Evolutionary conservation across 805 yeast genomes (phyloP), one percentile per base, ranked within the genome.

Genomic region (Metschnikowia dekortorum): DNA sequence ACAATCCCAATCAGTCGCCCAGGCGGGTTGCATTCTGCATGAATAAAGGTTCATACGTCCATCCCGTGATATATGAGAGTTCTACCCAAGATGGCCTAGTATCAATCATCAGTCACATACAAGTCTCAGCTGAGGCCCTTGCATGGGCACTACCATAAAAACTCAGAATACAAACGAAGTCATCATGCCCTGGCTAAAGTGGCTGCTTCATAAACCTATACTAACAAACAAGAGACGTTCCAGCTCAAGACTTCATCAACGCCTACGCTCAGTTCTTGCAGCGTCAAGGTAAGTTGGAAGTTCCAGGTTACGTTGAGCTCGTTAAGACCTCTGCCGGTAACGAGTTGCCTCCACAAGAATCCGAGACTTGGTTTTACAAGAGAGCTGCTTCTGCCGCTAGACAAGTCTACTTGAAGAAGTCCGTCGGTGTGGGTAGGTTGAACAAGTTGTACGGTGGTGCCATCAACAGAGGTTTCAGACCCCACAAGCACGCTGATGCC

Each of bases 301-400:
- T 94, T 70, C 99, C 99, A 83, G 97, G 97, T 78, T 94, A 91
- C 87, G 98, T 94, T 76, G 99, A 94, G 83, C 79, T 92, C 69
- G 99, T 94, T 82, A 94, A 94, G 90, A 94, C 99, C 77, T 87
- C 96, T 63, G 86, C 96, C 65, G 96, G 97, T 81, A 91, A 92
- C 75, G 99, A 94, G 76, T 87, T 94, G 77, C 99, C 99, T 76
- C 99, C 99, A 76, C 98, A 92, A 82, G 98, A 94, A 76, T 80
- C 98, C 68, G 98, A 90, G 81, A 90, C 92, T 73, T 94, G 99
- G 99, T 92, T 89, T 88, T 92, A 92, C 96, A 89, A 88, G 89
- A 88, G 99, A 81, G 96, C 99, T 70, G 99, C 99, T 71, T 92
- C 99, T 56, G 90, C 91, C 77, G 99, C 99, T 73, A 94, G 99